Conservation (phyloP, 352 stramenopile species). For the Thraustochytrium striatum region DNA sequence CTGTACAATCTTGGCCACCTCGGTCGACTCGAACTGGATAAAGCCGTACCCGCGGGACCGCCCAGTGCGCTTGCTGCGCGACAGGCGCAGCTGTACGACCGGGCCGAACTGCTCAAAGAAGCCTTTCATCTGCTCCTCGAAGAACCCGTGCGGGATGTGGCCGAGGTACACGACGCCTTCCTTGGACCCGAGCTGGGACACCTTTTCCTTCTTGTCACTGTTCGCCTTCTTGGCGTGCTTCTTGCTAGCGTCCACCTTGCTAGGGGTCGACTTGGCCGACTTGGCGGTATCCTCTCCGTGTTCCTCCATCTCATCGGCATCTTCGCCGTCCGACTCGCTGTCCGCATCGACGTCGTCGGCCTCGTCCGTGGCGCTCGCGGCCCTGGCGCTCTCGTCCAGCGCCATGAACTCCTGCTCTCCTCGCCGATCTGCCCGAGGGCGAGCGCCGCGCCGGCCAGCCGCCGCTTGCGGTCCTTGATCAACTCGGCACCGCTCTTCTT, state of each 20-base stretch:
- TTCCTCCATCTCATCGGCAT: background rate
- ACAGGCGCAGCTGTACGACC: conserved; percentile 81
- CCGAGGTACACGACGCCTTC: conserved; percentile 88
- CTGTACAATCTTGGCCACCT: conserved; percentile 86
- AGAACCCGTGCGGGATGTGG: conserved; percentile 89
- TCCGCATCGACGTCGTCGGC: background rate
- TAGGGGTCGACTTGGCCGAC: background rate
- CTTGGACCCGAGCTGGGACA: conserved; percentile 5
- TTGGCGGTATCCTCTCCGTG: background rate
- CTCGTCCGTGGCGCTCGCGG: background rate
- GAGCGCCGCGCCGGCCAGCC: background rate
- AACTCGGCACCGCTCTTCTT: too few relatives aligned
- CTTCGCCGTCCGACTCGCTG: background rate
- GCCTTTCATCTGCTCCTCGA: conserved; percentile 87
- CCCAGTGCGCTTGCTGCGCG: conserved; percentile 87
- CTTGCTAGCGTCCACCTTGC: background rate
- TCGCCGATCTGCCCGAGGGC: background rate
- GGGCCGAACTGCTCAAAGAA: conserved; percentile 95
- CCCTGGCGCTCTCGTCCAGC: background rate
- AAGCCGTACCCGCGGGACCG: conserved; percentile 90
- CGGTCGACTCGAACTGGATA: conserved; percentile 73
- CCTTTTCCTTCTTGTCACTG: background rate
- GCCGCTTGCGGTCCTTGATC: background rate
- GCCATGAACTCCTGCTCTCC: background rate
- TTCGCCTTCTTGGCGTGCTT: background rate